A percentile compares a stretch with the other conserved stretches of the same genome.
Conservation (phyloP, 257 asterid genomes). For the Dorcoceras hygrometricum region DNA sequence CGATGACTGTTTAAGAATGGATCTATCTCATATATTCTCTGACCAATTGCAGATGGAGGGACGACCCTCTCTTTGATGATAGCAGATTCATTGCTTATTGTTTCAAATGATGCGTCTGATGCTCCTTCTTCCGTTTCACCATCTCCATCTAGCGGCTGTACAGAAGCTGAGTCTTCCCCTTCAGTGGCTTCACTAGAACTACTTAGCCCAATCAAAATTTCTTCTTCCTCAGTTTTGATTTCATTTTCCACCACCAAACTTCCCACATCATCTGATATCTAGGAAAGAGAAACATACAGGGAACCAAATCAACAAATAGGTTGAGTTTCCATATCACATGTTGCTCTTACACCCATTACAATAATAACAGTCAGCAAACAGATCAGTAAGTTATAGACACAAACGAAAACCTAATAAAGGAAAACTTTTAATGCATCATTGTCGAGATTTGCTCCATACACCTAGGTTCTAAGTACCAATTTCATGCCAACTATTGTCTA, state of each 20-base stretch:
- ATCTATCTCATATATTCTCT: constrained; percentile 86
- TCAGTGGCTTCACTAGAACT: constrained; percentile 26
- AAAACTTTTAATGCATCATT: background rate
- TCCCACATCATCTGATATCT: constrained; percentile 54
- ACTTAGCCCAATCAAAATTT: constrained; percentile 24
- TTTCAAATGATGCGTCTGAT: constrained; percentile 31
- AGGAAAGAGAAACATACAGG: constrained; percentile 25
- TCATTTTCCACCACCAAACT: constrained; percentile 35
- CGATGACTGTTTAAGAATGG: constrained; percentile 60
- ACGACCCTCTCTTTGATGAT: constrained; percentile 46
- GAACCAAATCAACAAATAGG: constrained; percentile 26
- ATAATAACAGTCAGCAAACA: no score
- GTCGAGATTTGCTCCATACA: no score
- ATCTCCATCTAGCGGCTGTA: no score
- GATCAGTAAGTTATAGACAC: no score
- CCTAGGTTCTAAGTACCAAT: no score
- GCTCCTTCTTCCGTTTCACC: constrained; percentile 27
- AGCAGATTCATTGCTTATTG: constrained; percentile 51
- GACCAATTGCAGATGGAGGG: constrained; percentile 86
- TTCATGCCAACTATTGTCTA: background rate
- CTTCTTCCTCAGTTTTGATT: constrained; percentile 32
- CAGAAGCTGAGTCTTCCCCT: constrained; percentile 32
- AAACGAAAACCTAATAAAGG: background rate
- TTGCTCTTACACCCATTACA: constrained; percentile 12
- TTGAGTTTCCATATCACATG: constrained; percentile 8